Percentiles rank a stretch among this genome's conserved stretches.
phyloP scores from a whole-genome alignment of 1,284 basidiomycete species.

The Trametes polyzona region DNA sequence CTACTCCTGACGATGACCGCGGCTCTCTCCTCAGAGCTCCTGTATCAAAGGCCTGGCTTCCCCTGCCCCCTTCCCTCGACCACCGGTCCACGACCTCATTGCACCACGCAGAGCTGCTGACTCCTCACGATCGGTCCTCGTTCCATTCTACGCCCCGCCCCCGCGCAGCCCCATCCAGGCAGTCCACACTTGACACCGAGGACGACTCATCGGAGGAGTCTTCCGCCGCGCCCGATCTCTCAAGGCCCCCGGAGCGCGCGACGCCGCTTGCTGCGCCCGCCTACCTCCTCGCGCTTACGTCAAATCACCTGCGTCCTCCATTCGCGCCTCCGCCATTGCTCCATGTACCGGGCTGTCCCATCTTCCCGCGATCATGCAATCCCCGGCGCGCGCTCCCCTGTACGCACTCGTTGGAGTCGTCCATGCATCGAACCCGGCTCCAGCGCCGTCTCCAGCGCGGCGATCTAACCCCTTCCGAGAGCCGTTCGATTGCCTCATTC shows the following conservation, averaged over 20 bases:
- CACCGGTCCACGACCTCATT: conserved; percentile 15
- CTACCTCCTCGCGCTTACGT: conserved; percentile 37
- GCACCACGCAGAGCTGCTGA: conserved; percentile 7
- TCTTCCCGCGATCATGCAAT: conserved; percentile 71
- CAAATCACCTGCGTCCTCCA: conserved; percentile 32
- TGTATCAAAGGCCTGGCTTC: conserved; percentile 21
- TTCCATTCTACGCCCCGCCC: conserved; percentile 12
- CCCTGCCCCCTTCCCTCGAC: conserved; percentile 15
- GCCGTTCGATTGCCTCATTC: conserved; percentile 52
- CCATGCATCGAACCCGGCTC: conserved; percentile 55
- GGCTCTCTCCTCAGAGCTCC: conserved; percentile 40
- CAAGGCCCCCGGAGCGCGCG: conserved; percentile 18
- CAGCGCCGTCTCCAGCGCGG: conserved; percentile 48
- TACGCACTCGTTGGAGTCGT: conserved; percentile 46
- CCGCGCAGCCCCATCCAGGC: conserved; percentile 12
- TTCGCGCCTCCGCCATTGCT: conserved; percentile 56
- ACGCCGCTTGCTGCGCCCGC: conserved; percentile 29
- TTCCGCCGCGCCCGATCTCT: conserved; percentile 25
- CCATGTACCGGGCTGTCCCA: conserved; percentile 43
- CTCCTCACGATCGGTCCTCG: conserved; percentile 16
- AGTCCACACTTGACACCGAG: conserved; percentile 24
- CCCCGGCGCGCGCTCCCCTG: conserved; percentile 40
- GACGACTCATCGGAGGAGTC: conserved; percentile 32
- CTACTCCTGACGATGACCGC: conserved; percentile 64
- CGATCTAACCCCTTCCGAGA: conserved; percentile 48